phyloP scores from a whole-genome alignment of 208 protist genomes.

The Trypanosoma brucei region DNA sequence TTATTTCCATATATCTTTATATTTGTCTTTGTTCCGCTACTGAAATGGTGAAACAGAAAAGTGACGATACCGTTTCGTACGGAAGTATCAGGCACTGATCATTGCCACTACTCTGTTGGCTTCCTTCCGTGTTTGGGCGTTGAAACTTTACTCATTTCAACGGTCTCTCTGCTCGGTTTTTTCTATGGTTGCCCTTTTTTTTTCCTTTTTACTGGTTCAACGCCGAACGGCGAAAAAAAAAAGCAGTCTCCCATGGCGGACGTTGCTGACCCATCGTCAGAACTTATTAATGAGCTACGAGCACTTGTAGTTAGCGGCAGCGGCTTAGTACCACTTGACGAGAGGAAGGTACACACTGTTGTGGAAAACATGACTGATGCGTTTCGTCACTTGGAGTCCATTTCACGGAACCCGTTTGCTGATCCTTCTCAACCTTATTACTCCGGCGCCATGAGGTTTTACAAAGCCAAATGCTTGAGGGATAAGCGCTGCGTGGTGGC shows the following conservation, averaged over 20 bases:
- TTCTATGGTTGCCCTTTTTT: too few species aligned
- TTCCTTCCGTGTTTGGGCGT: too few species aligned
- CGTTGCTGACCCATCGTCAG: conserved; percentile 46
- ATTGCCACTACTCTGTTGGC: too few species aligned
- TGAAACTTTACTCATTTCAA: too few species aligned
- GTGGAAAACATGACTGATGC: conserved; percentile 53
- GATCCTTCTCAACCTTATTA: conserved; percentile 72
- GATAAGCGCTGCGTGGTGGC: conserved; percentile 78
- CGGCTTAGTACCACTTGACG: conserved; percentile 52
- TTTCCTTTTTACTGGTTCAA: too few species aligned
- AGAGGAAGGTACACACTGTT: conserved; percentile 62
- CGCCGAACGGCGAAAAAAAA: not conserved
- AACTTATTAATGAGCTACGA: conserved; percentile 78
- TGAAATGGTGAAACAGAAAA: not conserved
- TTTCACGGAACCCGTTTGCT: conserved; percentile 64
- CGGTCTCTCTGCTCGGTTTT: too few species aligned
- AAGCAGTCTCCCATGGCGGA: conserved; percentile 17
- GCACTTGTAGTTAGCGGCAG: conserved; percentile 72
- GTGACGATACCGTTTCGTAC: too few species aligned
- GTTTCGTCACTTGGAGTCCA: conserved; percentile 47
- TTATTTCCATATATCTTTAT: not conserved
- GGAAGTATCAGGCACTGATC: too few species aligned
- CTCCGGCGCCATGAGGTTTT: conserved; percentile 64
- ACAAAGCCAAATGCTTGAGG: conserved; percentile 66
- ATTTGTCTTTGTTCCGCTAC: not conserved